phyloP scores from a whole-genome alignment of 257 asterid species.

The Rubia yunnanensis region DNA sequence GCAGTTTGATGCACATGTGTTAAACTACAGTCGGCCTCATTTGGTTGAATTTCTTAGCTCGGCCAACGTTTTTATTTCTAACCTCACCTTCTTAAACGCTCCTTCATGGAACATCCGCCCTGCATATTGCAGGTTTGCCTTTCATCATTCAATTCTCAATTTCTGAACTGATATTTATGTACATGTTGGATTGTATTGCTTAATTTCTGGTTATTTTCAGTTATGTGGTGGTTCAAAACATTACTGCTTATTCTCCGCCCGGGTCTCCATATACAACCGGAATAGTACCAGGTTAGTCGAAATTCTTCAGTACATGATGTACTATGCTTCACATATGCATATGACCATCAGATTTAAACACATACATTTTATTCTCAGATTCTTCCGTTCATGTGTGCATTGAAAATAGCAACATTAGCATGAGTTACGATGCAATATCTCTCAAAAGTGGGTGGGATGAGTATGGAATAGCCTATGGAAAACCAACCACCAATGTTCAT shows the following conservation, averaged over 20 bases:
- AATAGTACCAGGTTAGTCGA: conserved; percentile 78
- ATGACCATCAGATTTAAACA: no score
- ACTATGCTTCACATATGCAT: no score
- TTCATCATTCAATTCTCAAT: not conserved
- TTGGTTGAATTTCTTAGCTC: conserved; percentile 67
- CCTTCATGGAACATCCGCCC: conserved; percentile 91
- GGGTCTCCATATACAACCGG: conserved; percentile 82
- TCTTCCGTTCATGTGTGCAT: conserved; percentile 78
- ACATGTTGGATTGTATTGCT: conserved; percentile 4
- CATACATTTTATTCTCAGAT: conserved; percentile 39
- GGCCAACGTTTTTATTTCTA: conserved; percentile 60
- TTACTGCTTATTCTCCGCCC: conserved; percentile 64
- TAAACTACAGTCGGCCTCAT: conserved; percentile 89
- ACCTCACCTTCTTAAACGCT: conserved; percentile 82
- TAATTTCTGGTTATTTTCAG: conserved; percentile 38
- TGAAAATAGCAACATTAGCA: conserved; percentile 81
- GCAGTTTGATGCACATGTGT: conserved; percentile 33
- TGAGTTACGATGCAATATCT: conserved; percentile 62
- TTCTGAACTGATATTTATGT: not conserved
- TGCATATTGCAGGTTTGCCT: conserved; percentile 76
- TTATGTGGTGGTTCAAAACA: conserved; percentile 79
- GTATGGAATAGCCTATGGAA: conserved; percentile 66
- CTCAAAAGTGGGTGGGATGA: conserved; percentile 99
- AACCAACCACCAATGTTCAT: conserved; percentile 58
- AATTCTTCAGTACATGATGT: no score